These are phyloP conservation scores for Cucumis hystrix DNA, from an alignment of 306 rosid species.

Conservation along the genomic window DNA sequence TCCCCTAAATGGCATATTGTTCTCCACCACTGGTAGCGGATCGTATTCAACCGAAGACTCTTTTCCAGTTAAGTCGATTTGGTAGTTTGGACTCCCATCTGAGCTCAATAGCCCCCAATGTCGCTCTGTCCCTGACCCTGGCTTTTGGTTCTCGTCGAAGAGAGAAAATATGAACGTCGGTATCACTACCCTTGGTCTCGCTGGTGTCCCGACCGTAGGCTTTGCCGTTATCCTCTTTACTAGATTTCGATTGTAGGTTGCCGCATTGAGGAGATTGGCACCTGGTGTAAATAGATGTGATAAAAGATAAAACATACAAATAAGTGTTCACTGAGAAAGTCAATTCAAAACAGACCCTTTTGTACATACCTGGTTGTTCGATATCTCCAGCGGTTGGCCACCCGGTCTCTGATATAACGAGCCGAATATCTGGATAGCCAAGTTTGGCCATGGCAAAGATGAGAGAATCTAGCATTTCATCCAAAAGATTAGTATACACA, in stretches of 20 bases:
- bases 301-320: neutral
- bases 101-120: conserved; percentile 61
- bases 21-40: conserved; percentile 12
- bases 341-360: too few relatives aligned
- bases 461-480: conserved; percentile 76
- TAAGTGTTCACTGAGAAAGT: too few relatives aligned
- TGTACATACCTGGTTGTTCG: conserved; percentile 12
- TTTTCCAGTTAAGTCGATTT: conserved; percentile 46
- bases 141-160: conserved; percentile 56
- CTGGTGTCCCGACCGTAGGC: conserved; percentile 58
- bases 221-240: conserved; percentile 31
- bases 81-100: conserved; percentile 45
- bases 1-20: conserved; percentile 26
- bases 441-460: conserved; percentile 63
- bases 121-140: conserved; percentile 49
- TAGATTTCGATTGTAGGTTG: conserved; percentile 54
- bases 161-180: conserved; percentile 63
- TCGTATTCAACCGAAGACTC: conserved; percentile 3
- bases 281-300: neutral
- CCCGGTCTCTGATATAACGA: conserved; percentile 58
- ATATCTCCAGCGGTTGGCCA: conserved; percentile 58
- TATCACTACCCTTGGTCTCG: conserved; percentile 37
- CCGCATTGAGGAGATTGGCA: conserved; percentile 48
- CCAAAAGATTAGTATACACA: conserved; percentile 54
- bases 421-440: conserved; percentile 39